A percentile compares a stretch with the other conserved stretches of the same genome.
phyloP scores from a whole-genome alignment of 108 stramenopile genomes.

The Cyclostephanos tholiformis region DNA sequence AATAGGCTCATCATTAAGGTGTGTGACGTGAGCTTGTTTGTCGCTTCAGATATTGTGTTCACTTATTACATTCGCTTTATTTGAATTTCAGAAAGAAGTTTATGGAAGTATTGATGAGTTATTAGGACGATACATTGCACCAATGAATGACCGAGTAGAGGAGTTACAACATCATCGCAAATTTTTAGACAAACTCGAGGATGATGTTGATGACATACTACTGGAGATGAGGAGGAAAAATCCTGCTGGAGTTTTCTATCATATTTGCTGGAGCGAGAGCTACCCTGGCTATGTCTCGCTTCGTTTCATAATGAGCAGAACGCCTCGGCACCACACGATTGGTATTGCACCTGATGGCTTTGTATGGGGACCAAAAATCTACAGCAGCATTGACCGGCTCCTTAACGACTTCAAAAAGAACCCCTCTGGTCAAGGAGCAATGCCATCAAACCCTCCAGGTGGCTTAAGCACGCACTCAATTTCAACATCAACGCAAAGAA shows the following conservation, averaged over 20 bases:
- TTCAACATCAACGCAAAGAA: slow-evolving; percentile 3
- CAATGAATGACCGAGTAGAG: slow-evolving; percentile 88
- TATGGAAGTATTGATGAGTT: slow-evolving; percentile 90
- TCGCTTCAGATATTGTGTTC: slow-evolving; percentile 1
- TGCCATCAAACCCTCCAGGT: slow-evolving; percentile 15
- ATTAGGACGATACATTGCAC: slow-evolving; percentile 83
- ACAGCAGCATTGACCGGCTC: slow-evolving; percentile 64
- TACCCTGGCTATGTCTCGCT: slow-evolving; percentile 83
- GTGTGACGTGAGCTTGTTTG: slow-evolving; percentile 11
- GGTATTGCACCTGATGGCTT: slow-evolving; percentile 85
- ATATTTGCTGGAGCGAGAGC: slow-evolving; percentile 86
- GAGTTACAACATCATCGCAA: slow-evolving; percentile 81
- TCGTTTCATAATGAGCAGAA: slow-evolving; percentile 69
- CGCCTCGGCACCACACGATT: slow-evolving; percentile 69
- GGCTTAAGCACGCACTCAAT: slow-evolving; percentile 21
- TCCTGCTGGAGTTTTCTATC: slow-evolving; percentile 67
- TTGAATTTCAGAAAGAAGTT: slow-evolving; percentile 57
- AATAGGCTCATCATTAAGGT: slow-evolving; percentile 80
- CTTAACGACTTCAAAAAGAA: slow-evolving; percentile 89
- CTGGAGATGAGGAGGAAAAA: slow-evolving; percentile 59
- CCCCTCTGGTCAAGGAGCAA: slow-evolving; percentile 56
- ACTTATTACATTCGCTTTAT: not conserved
- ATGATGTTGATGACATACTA: slow-evolving; percentile 80
- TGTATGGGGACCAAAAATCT: slow-evolving; percentile 66
- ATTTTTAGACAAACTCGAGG: slow-evolving; percentile 75